These are phyloP conservation scores for Rhizoclosmatium sp. DNA, from an alignment of 192 early-diverging fungal species.

Conservation along the genomic window DNA sequence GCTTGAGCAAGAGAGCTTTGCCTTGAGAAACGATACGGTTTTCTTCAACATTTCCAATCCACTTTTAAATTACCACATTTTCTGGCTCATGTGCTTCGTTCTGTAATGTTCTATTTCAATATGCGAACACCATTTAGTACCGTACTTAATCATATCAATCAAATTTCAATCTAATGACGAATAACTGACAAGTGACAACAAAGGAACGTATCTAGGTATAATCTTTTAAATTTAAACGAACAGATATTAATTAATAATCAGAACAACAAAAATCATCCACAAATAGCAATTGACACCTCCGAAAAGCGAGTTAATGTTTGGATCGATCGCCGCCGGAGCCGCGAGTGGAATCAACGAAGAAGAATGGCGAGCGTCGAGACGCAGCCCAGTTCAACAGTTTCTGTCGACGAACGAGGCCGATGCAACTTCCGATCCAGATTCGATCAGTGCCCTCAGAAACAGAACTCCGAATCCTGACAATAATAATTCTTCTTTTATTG, in stretches of 20 bases:
- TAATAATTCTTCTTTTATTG: not conserved
- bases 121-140: not conserved
- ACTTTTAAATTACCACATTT: too few relatives aligned
- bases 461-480: not conserved
- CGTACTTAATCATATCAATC: not conserved
- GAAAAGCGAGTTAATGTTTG: not conserved
- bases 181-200: not conserved
- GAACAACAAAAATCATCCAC: not conserved
- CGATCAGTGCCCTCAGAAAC: not conserved
- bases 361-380: not conserved
- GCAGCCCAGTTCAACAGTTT: not conserved
- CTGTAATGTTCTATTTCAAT: too few relatives aligned
- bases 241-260: not conserved
- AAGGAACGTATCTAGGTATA: not conserved
- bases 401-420: not conserved
- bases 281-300: not conserved
- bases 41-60: too few relatives aligned
- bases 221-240: not conserved
- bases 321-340: slow-evolving; percentile 3
- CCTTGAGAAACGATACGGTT: not conserved
- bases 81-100: too few relatives aligned
- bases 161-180: not conserved
- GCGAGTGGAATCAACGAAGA: not conserved
- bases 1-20: not conserved
- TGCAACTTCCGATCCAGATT: not conserved